Conservation (phyloP, 305 asterid species). For the Plantago coronopus region DNA sequence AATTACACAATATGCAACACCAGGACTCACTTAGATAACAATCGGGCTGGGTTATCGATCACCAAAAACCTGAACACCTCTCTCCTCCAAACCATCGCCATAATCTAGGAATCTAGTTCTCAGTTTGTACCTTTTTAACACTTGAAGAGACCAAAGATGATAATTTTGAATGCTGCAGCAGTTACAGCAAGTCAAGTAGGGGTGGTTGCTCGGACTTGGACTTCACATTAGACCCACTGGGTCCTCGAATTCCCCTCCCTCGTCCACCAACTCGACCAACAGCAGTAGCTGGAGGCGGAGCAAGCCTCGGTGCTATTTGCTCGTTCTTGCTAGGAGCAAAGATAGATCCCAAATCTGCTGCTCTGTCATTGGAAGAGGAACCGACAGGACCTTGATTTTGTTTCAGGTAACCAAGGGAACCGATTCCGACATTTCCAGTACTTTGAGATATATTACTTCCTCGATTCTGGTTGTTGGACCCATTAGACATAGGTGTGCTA, state of each 20-base stretch:
- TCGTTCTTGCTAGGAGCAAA: constrained; percentile 70
- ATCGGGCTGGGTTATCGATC: constrained; percentile 19
- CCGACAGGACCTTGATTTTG: constrained; percentile 42
- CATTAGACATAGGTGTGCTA: constrained; percentile 30
- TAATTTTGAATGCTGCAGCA: constrained; percentile 6
- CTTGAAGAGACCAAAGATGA: constrained; percentile 17
- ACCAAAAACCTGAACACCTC: constrained; percentile 15
- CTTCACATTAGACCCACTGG: constrained; percentile 32
- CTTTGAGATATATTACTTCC: constrained; percentile 39
- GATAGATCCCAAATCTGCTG: constrained; percentile 68
- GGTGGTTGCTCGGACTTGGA: constrained; percentile 60
- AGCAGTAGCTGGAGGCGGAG: constrained; percentile 85
- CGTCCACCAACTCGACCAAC: constrained; percentile 87
- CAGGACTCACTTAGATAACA: constrained; percentile 22
- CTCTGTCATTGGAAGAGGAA: constrained; percentile 37
- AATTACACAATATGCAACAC: constrained; percentile 30
- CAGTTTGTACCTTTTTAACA: constrained; percentile 25
- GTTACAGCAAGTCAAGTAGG: constrained; percentile 74
- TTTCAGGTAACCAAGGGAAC: constrained; percentile 56
- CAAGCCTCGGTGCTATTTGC: constrained; percentile 71
- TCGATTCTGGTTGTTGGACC: constrained; percentile 45
- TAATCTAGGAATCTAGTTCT: neutral
- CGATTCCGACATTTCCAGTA: constrained; percentile 29
- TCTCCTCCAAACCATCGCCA: constrained; percentile 17
- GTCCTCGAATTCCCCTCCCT: constrained; percentile 77